Evolutionary conservation across 1,139 yeast species (phyloP), one percentile per base, ranked within the genome.

Genomic region (Lipomyces yarrowii): DNA sequence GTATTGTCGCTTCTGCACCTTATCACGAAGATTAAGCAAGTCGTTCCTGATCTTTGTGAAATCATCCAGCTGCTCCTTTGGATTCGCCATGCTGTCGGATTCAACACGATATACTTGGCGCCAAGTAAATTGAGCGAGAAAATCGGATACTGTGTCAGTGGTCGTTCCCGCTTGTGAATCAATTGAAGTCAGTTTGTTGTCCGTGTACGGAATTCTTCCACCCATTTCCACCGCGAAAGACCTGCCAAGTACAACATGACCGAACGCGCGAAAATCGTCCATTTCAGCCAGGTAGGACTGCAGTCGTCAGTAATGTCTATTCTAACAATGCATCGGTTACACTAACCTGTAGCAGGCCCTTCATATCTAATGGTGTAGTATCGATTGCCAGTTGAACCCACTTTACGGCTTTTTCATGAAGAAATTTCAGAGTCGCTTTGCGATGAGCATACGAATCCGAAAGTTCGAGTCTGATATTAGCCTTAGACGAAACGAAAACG

Each of bases 161-260:
- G 78, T 79, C 70, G 72, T 76, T 2, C 77, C 76, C 6, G 80
- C 78, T 13, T 62, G 59, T 21, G 46, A 48, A 2, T 52, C 60
- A 48, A 67, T 62, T 8, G 69, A 67, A 4, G 64, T 57, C 15
- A 83, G 77, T 72, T 88, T 93, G 67, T 86, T 82, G 72, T 91
- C 96, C 57, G 82, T 83, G 32, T 87, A 82, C 21, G 88, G 79
- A 30, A 91, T 84, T 6, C 84, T 77, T 1, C 96, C 94, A 0
- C 97, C 96, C 87, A 91, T 84, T 72, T 91, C 96, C 69, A 92
- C 80, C 0, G 98, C 98, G 81, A 94, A 91, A 0, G 96, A 88
- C 64, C 90, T 88, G 56, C 97, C 98, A 74, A 84, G 87, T 66
- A 90, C 88, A 56, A 90, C 83, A 64, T 76, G 77, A 30, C 74